Evolutionary conservation across 2,329 filamentous ascomycete genomes (phyloP).

Genomic region (Pseudogymnoascus sp.): DNA sequence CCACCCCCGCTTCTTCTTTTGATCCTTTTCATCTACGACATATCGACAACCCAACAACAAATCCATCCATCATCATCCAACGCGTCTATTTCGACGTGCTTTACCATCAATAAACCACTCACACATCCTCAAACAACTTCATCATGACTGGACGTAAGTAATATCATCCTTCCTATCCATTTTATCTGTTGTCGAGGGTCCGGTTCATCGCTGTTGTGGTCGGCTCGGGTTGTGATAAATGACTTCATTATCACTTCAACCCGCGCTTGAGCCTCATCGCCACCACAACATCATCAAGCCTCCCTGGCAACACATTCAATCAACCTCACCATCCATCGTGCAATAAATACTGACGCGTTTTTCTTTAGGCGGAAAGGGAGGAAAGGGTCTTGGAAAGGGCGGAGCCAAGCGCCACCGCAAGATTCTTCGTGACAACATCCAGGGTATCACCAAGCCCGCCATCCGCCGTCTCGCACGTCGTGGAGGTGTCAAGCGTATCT

Average conservation of each 20-base stretch:
- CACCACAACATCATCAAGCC: conserved; percentile 18
- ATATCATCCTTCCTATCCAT: conserved; percentile 18
- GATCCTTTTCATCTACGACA: conserved; percentile 18
- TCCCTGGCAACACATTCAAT: conserved; percentile 13
- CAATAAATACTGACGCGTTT: conserved; percentile 37
- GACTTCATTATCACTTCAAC: conserved; percentile 13
- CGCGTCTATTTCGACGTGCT: conserved; percentile 26
- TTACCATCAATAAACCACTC: conserved; percentile 30
- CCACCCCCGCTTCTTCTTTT: conserved; percentile 17
- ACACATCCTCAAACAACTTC: conserved; percentile 29
- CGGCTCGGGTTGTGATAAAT: conserved; percentile 16
- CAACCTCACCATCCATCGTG: conserved; percentile 13
- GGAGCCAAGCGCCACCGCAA: conserved; percentile 98
- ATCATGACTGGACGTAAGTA: conserved; percentile 69
- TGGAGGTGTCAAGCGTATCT: conserved; percentile 99
- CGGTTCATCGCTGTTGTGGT: conserved; percentile 17
- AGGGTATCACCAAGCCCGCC: conserved; percentile 97
- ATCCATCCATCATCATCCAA: conserved; percentile 24
- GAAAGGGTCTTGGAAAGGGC: conserved; percentile 96
- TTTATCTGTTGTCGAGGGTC: conserved; percentile 14
- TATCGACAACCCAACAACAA: conserved; percentile 19
- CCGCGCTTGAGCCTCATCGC: conserved; percentile 15
- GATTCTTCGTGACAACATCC: conserved; percentile 99
- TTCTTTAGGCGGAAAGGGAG: conserved; percentile 75
- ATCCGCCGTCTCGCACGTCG: conserved; percentile 97